A percentile compares a stretch with the other conserved stretches of the same genome.
Conservation (phyloP, 352 stramenopile species). For the Saprolegnia parasitica region DNA sequence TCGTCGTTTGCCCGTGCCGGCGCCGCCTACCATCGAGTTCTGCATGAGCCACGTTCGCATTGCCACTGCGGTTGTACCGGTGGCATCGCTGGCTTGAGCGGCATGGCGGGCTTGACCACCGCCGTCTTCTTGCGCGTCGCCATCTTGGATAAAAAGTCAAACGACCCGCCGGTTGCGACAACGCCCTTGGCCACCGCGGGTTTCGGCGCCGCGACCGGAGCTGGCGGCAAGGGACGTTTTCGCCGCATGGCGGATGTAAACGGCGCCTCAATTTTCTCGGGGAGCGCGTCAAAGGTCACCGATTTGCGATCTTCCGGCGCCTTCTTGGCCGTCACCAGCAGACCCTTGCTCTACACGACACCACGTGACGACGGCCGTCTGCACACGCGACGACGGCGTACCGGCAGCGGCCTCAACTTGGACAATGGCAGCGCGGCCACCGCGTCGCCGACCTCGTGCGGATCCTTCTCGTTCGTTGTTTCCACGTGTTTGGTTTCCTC, state of each 20-base stretch:
- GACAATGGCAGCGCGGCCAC: not conserved
- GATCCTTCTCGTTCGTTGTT: not conserved
- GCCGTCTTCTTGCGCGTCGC: constrained; percentile 28
- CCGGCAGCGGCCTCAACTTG: not conserved
- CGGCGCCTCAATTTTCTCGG: constrained; percentile 9
- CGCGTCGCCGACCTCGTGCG: not conserved
- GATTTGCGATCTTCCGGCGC: constrained; percentile 39
- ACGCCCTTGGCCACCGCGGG: constrained; percentile 48
- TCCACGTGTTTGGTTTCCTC: constrained; percentile 7
- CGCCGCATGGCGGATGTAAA: not conserved
- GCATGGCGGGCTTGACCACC: not conserved
- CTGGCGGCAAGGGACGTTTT: constrained; percentile 35
- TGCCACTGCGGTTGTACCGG: not conserved
- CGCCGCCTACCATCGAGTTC: too few relatives aligned
- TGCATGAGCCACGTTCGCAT: not conserved
- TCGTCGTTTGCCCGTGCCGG: not conserved
- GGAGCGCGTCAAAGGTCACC: constrained; percentile 52
- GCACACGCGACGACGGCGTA: not conserved
- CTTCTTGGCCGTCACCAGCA: constrained; percentile 29
- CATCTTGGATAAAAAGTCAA: constrained; percentile 86
- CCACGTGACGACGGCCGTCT: too few relatives aligned
- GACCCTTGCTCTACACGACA: constrained; percentile 13
- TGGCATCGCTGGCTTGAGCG: constrained; percentile 6
- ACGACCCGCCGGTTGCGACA: constrained; percentile 70
- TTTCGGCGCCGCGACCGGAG: constrained; percentile 30